phyloP scores from a whole-genome alignment of 2,329 filamentous ascomycete species.

The Fusarium poae region DNA sequence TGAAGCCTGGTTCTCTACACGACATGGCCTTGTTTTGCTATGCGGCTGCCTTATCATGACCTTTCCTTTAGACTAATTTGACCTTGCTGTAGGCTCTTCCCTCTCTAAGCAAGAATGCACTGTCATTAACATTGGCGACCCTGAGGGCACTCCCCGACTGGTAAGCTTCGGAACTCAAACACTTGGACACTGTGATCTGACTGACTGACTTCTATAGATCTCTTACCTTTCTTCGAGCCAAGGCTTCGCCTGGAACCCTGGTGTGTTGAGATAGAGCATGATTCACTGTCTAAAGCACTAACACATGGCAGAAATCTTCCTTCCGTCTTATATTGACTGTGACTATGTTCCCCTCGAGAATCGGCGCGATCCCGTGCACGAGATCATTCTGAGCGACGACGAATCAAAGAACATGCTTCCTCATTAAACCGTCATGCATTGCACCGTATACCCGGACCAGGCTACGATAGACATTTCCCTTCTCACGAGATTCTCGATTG shows the following conservation, averaged over 20 bases:
- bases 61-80: constrained; percentile 48
- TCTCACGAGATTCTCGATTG: constrained; percentile 48
- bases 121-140: constrained; percentile 83
- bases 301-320: constrained; percentile 76
- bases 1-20: constrained; percentile 10
- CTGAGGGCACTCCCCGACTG: constrained; percentile 78
- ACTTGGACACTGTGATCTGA: background rate
- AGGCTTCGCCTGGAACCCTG: constrained; percentile 86
- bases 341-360: constrained; percentile 82
- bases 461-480: constrained; percentile 47
- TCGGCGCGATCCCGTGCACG: constrained; percentile 80
- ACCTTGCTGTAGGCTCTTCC: constrained; percentile 70
- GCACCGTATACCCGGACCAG: constrained; percentile 37
- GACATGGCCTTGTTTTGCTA: constrained; percentile 18
- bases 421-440: constrained; percentile 59
- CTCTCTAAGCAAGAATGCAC: constrained; percentile 81
- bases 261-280: constrained; percentile 56
- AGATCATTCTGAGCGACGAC: constrained; percentile 83
- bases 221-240: constrained; percentile 84
- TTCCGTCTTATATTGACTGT: constrained; percentile 81
- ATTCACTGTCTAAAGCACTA: constrained; percentile 14
- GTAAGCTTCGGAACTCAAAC: constrained; percentile 60
- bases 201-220: constrained; percentile 65
- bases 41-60: constrained; percentile 27
- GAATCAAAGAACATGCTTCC: constrained; percentile 78